phyloP scores from a whole-genome alignment of 768 basidiomycete genomes.

The Agaricus sinodeliciosus region DNA sequence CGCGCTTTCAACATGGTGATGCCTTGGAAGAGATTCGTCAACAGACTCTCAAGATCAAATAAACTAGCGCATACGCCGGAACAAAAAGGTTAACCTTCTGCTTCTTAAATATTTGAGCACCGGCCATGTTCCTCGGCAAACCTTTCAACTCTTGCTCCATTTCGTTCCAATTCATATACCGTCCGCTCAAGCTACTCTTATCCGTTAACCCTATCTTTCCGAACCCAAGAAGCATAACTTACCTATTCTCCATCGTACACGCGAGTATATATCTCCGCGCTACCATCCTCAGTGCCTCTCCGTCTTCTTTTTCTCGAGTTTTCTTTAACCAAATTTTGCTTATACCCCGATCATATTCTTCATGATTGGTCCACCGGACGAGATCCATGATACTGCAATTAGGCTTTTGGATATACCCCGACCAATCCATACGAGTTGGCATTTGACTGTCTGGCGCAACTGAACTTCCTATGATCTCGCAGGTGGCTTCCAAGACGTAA shows the following conservation, averaged over 20 bases:
- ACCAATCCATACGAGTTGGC: constrained; percentile 55
- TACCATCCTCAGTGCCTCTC: constrained; percentile 35
- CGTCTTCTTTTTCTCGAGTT: constrained; percentile 35
- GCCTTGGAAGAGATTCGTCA: constrained; percentile 29
- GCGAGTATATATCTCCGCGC: constrained; percentile 64
- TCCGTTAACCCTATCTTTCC: constrained; percentile 2
- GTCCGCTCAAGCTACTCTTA: constrained; percentile 45
- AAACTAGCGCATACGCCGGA: constrained; percentile 43
- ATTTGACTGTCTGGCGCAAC: neutral
- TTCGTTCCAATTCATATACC: constrained; percentile 57
- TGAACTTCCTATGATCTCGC: constrained; percentile 58
- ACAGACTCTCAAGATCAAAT: neutral
- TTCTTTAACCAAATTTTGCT: constrained; percentile 59
- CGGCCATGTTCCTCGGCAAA: constrained; percentile 17
- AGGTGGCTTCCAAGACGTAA: constrained; percentile 64
- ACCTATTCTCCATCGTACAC: constrained; percentile 71
- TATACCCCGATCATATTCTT: constrained; percentile 64
- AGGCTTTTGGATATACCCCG: constrained; percentile 37
- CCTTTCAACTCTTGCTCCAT: constrained; percentile 73
- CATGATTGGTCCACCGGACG: constrained; percentile 61
- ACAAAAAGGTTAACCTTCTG: constrained; percentile 51
- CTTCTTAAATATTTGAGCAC: constrained; percentile 3
- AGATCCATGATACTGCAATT: constrained; percentile 20
- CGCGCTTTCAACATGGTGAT: constrained; percentile 72
- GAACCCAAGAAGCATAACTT: constrained; percentile 5